Evolutionary conservation across 2,329 filamentous ascomycete genomes (phyloP).

Genomic region (Furcasterigmium furcatum): DNA sequence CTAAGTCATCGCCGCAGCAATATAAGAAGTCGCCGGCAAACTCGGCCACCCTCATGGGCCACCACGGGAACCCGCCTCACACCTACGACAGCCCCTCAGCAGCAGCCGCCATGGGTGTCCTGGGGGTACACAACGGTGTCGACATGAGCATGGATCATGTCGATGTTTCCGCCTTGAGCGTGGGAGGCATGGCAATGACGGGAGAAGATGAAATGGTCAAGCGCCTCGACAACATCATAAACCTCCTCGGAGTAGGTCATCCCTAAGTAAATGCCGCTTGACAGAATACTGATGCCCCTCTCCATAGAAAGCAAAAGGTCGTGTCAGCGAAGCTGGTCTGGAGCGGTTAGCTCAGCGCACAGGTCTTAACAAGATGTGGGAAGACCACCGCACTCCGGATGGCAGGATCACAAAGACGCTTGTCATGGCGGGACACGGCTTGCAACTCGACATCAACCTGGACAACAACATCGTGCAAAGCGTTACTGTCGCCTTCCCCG

Average conservation of each 20-base stretch:
- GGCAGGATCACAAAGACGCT: slow-evolving; percentile 51
- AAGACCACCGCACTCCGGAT: slow-evolving; percentile 43
- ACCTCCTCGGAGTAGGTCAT: slow-evolving; percentile 42
- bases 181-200: slow-evolving; percentile 31
- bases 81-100: slow-evolving; percentile 65
- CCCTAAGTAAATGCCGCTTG: too few species aligned
- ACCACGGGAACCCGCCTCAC: slow-evolving; percentile 40
- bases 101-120: slow-evolving; percentile 56
- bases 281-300: background rate
- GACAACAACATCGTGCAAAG: slow-evolving; percentile 59
- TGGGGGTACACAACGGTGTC: slow-evolving; percentile 46
- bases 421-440: slow-evolving; percentile 58
- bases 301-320: slow-evolving; percentile 40
- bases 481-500: slow-evolving; percentile 61
- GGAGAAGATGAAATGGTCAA: slow-evolving; percentile 54
- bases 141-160: slow-evolving; percentile 53
- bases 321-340: slow-evolving; percentile 73
- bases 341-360: slow-evolving; percentile 65
- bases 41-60: slow-evolving; percentile 42
- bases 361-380: slow-evolving; percentile 63
- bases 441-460: slow-evolving; percentile 60
- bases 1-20: slow-evolving; percentile 60
- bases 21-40: slow-evolving; percentile 62
- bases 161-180: slow-evolving; percentile 35
- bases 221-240: slow-evolving; percentile 49